Conservation (phyloP, 2,329 filamentous ascomycete species). For the Clarireedia sp. region DNA sequence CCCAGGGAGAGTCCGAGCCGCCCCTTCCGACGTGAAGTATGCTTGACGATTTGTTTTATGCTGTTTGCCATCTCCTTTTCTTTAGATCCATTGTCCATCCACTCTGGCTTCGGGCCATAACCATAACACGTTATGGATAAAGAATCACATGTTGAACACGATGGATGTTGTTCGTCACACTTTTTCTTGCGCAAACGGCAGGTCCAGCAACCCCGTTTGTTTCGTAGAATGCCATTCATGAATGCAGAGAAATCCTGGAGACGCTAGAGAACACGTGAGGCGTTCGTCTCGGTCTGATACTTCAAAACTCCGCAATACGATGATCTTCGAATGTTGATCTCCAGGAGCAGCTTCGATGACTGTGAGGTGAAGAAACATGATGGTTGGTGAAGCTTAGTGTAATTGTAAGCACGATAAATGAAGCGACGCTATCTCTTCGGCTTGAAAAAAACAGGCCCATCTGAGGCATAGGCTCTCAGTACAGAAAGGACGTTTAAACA, state of each 20-base stretch:
- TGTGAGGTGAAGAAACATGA: too few relatives aligned
- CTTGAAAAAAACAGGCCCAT: too few relatives aligned
- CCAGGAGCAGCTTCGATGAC: too few relatives aligned
- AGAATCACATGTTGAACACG: constrained; percentile 42
- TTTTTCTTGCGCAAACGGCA: constrained; percentile 55
- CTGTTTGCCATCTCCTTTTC: constrained; percentile 42
- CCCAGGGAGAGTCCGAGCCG: constrained; percentile 2
- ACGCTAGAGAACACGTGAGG: too few relatives aligned
- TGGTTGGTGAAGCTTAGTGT: too few relatives aligned
- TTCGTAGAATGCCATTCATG: constrained; percentile 4
- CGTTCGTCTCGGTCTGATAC: too few relatives aligned
- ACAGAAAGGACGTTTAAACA: too few relatives aligned
- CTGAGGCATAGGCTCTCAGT: too few relatives aligned
- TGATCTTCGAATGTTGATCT: too few relatives aligned
- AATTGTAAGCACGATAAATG: too few relatives aligned
- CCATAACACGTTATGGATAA: constrained; percentile 51
- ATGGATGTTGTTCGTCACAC: constrained; percentile 43
- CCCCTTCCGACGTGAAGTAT: constrained; percentile 38
- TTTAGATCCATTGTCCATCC: constrained; percentile 26
- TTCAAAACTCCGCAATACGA: too few relatives aligned
- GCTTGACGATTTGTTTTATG: constrained; percentile 51
- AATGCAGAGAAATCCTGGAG: neutral
- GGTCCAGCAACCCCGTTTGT: constrained; percentile 19
- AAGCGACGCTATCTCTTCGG: too few relatives aligned
- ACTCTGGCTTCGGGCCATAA: constrained; percentile 32